Base-by-base conservation (phyloP, 495 filamentous ascomycete genomes). In the Neurospora sp. region DNA sequence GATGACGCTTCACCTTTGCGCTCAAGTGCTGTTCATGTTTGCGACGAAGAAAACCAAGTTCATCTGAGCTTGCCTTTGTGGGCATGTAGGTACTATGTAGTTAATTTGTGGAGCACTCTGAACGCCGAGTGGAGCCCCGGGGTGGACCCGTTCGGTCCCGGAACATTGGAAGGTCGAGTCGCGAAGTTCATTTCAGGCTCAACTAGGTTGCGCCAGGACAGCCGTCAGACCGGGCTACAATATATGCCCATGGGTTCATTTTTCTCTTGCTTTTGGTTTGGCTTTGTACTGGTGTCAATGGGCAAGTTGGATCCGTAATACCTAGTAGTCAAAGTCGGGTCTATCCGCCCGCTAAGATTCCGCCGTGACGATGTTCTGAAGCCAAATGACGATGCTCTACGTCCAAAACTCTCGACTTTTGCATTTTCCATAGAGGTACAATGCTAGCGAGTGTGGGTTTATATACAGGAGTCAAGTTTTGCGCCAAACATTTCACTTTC, bases 391-490 rank as follows among this genome's bases (percentile, higher is more conserved):
- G 6, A 2, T 7, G 22, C 53, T 61, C 53, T 35, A 35, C 3
- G 14, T 61, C 27, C 53, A 35, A 0, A 35, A 4, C 12, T 0
- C 2, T 61, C 53, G 1, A 9, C 12, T 4, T 35, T 1, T 27
- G 14, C 2, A 35, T 7, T 8, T 16, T 1, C 2, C 4, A 8
- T 1, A 31, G 27, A 3, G 27, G 27, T 31, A 31, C 22, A 11
- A 12, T 22, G 10, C 4, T 53, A 11, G n/a, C 0, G 22, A 1
- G 5, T 5, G 9, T 11, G 0, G 10, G 12, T 27, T 11, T 1
- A 0, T 27, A 53, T 14, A 5, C 20, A 2, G 3, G 5, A 5
- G 20, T 27, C 5, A 22, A 3, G 20, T 2, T 53, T 12, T 5
- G 1, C 11, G 46, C 20, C 46, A 6, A 14, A 6, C 11, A 27